Conservation (phyloP, 129 eudicot species). For the Arctium minus region DNA sequence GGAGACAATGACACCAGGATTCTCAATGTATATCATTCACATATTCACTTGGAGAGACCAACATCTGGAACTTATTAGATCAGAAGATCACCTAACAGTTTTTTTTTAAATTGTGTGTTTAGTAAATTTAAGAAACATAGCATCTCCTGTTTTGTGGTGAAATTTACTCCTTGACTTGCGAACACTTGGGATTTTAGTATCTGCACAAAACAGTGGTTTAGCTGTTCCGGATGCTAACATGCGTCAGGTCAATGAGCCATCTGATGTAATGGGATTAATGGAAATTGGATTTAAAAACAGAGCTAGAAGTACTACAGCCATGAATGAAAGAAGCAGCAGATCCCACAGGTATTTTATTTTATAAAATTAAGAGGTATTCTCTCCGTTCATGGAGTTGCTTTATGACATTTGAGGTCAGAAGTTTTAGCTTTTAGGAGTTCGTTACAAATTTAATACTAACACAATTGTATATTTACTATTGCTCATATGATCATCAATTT, state of each 20-base stretch:
- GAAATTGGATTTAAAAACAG: constrained; percentile 66
- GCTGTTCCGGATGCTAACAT: constrained; percentile 88
- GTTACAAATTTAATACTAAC: not conserved
- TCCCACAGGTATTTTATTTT: constrained; percentile 75
- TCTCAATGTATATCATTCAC: not conserved
- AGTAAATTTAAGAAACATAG: constrained; percentile 1
- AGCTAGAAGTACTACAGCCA: constrained; percentile 62
- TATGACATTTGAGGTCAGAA: not conserved
- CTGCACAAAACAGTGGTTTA: constrained; percentile 60
- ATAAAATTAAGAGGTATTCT: not conserved
- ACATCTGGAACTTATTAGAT: not conserved
- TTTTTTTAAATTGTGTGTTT: not conserved
- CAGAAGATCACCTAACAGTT: not conserved
- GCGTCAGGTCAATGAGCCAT: constrained; percentile 49
- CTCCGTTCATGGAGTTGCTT: not conserved
- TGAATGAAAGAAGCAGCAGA: constrained; percentile 87
- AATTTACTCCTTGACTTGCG: constrained; percentile 58
- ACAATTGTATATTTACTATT: not conserved
- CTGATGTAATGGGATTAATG: constrained; percentile 74
- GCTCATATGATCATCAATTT: not conserved
- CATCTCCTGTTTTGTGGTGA: constrained; percentile 9
- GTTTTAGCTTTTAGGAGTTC: not conserved
- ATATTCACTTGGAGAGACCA: constrained; percentile 3
- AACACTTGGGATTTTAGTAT: constrained; percentile 77
- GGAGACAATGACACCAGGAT: not conserved